Conservation (phyloP, 2,329 filamentous ascomycete genomes). For the Penicillium brasilianum region DNA sequence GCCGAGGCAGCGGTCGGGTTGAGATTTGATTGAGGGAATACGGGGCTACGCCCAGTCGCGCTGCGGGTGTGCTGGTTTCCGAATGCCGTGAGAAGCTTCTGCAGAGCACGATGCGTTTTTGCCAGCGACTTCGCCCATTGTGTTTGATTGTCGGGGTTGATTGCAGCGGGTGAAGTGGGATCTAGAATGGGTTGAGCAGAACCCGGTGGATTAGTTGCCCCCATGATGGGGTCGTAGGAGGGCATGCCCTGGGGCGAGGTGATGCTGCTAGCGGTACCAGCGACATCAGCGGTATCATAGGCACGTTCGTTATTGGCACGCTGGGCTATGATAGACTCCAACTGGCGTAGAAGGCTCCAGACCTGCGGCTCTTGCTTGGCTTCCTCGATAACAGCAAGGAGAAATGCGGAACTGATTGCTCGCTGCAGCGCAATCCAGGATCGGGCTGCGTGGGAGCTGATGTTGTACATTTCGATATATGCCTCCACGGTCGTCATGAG, state of each 20-base stretch:
- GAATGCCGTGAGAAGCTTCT: constrained; percentile 52
- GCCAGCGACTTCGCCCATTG: constrained; percentile 54
- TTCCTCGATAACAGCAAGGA: constrained; percentile 53
- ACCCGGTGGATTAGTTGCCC: constrained; percentile 36
- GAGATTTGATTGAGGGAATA: constrained; percentile 28
- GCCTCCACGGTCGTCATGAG: constrained; percentile 63
- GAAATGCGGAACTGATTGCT: constrained; percentile 54
- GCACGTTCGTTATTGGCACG: constrained; percentile 45
- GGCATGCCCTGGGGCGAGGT: constrained; percentile 26
- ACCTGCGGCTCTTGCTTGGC: constrained; percentile 48
- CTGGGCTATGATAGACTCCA: constrained; percentile 52
- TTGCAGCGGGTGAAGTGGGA: constrained; percentile 35
- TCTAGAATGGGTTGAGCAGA: constrained; percentile 34
- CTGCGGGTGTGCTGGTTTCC: constrained; percentile 29
- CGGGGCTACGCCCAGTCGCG: constrained; percentile 22
- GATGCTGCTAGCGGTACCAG: constrained; percentile 23
- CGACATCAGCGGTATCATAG: constrained; percentile 28
- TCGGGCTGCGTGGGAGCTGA: constrained; percentile 50
- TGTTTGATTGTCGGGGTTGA: constrained; percentile 43
- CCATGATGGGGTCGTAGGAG: constrained; percentile 36
- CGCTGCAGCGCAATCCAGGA: constrained; percentile 55
- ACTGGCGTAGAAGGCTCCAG: constrained; percentile 46
- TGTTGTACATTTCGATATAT: constrained; percentile 60
- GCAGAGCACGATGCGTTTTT: constrained; percentile 52
- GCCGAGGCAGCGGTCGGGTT: constrained; percentile 17